These are phyloP conservation scores for Diphasiastrum complanatum DNA, from an alignment of 83 land plant species.

Conservation along the genomic window DNA sequence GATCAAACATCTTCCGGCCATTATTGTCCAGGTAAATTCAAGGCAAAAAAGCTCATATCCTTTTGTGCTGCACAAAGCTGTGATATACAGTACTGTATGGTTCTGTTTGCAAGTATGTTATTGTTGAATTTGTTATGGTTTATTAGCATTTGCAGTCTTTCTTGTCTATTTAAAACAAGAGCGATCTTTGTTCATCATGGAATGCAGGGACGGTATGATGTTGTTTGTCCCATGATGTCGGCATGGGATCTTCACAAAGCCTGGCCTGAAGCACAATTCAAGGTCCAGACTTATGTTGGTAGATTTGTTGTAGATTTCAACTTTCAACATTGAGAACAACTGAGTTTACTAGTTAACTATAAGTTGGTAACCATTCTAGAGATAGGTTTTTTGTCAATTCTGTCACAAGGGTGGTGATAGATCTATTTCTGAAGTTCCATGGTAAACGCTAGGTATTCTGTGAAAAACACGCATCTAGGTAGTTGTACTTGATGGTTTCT, in stretches of 20 bases:
- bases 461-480: too few species aligned
- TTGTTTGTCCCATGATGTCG: slow-evolving; percentile 92
- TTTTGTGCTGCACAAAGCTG: background rate
- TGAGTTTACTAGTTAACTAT: background rate
- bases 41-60: too few species aligned
- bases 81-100: background rate
- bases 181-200: too few species aligned
- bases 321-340: background rate
- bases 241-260: slow-evolving; percentile 99
- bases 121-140: background rate
- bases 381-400: too few species aligned
- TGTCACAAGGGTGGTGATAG: too few species aligned
- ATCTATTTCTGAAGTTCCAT: too few species aligned
- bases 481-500: too few species aligned
- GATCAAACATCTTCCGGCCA: slow-evolving; percentile 71
- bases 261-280: slow-evolving; percentile 93
- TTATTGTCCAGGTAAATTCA: slow-evolving; percentile 81
- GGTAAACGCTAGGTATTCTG: too few species aligned
- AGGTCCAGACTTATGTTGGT: slow-evolving; percentile 36
- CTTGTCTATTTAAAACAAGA: too few species aligned
- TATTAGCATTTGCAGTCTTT: too few species aligned
- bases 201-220: slow-evolving; percentile 91
- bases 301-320: background rate
- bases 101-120: background rate
- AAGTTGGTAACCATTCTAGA: too few species aligned